phyloP scores from a whole-genome alignment of 306 rosid genomes.

The Cicer judaicum region DNA sequence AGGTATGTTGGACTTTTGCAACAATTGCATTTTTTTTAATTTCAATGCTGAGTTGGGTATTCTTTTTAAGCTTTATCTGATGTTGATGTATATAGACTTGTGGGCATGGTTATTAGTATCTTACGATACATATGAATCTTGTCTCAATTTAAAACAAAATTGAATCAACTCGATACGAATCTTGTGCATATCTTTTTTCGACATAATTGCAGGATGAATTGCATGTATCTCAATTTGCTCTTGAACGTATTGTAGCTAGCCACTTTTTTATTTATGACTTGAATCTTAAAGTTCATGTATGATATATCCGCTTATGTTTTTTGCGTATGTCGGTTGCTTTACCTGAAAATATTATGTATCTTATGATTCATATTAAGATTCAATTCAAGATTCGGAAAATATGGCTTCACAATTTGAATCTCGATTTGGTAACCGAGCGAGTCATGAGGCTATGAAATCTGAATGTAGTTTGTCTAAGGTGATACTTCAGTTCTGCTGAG shows the following conservation, averaged over 20 bases:
- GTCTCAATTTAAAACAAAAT: neutral
- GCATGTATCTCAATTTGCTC: neutral
- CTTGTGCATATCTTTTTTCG: neutral
- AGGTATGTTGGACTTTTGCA: slow-evolving; percentile 34
- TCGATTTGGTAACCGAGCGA: neutral
- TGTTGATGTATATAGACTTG: neutral
- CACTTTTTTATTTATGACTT: neutral
- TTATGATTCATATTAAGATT: neutral
- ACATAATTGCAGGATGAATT: neutral
- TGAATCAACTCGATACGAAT: neutral
- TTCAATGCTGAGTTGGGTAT: neutral
- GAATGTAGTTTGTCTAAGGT: slow-evolving; percentile 24
- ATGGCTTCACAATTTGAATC: neutral
- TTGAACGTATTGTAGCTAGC: neutral
- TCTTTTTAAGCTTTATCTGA: neutral
- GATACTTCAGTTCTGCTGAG: slow-evolving; percentile 4
- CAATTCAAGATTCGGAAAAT: neutral
- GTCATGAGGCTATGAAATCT: neutral
- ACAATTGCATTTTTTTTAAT: slow-evolving; percentile 1
- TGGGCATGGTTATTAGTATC: neutral
- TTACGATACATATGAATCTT: neutral
- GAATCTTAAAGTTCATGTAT: neutral
- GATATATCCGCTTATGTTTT: neutral
- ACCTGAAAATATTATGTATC: neutral
- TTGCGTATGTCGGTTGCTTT: neutral